Conservation (phyloP, 306 rosid genomes). For the Ziziphus jujuba region DNA sequence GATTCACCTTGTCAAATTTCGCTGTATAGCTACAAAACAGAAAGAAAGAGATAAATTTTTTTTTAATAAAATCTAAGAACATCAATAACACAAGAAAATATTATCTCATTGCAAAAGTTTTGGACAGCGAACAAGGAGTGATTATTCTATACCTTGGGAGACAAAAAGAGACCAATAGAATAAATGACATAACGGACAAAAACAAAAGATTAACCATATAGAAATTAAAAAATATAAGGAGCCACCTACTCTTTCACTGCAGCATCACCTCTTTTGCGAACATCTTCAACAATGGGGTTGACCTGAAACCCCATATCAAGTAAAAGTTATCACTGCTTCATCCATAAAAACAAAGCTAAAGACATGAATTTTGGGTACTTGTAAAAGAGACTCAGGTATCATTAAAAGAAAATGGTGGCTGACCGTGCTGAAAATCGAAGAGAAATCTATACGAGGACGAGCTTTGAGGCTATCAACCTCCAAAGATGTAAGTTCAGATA, state of each 20-base stretch:
- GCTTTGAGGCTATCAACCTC: constrained; percentile 74
- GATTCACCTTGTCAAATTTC: constrained; percentile 74
- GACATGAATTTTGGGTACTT: too few relatives aligned
- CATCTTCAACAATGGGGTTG: constrained; percentile 90
- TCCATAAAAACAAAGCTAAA: background rate
- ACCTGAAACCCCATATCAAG: constrained; percentile 46
- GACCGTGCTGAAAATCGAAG: constrained; percentile 77
- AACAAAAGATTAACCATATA: background rate
- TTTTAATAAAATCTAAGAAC: background rate
- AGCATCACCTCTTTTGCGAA: constrained; percentile 74
- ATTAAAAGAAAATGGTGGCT: constrained; percentile 16
- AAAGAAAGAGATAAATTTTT: too few relatives aligned
- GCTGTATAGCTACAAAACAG: constrained; percentile 73
- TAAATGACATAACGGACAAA: background rate
- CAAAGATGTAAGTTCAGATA: constrained; percentile 60
- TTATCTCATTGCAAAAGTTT: background rate
- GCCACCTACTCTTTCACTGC: constrained; percentile 74
- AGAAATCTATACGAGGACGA: constrained; percentile 91
- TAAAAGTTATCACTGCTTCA: constrained; percentile 7
- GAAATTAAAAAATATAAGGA: background rate
- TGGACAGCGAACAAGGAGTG: background rate
- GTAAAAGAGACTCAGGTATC: too few relatives aligned
- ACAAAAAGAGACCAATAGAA: background rate
- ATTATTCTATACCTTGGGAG: background rate
- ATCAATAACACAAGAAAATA: background rate